phyloP scores from a whole-genome alignment of 2,329 filamentous ascomycete species.

The Ascochyta pisi region DNA sequence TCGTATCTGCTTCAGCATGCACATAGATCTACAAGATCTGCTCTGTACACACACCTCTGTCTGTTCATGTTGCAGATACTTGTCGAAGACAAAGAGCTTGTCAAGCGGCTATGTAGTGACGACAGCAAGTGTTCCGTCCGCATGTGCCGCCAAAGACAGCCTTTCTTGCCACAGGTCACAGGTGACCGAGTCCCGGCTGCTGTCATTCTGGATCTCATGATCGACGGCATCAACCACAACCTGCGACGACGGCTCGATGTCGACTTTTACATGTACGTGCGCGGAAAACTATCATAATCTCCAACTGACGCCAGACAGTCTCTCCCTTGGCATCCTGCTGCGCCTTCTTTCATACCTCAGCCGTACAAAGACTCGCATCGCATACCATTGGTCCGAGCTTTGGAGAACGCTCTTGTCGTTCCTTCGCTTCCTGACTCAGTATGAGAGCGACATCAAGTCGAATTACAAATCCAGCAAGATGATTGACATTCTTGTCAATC shows the following conservation, averaged over 20 bases:
- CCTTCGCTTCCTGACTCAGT: conserved; percentile 88
- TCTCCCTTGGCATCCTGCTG: conserved; percentile 81
- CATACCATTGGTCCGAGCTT: conserved; percentile 94
- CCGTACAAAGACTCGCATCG: conserved; percentile 77
- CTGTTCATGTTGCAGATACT: conserved; percentile 85
- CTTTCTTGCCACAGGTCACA: conserved; percentile 77
- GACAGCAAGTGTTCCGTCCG: conserved; percentile 77
- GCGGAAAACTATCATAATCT: too few relatives aligned
- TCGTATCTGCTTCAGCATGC: conserved; percentile 96
- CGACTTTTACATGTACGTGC: conserved; percentile 72
- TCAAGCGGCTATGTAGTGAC: conserved; percentile 83
- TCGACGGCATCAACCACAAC: conserved; percentile 94
- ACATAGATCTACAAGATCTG: conserved; percentile 78
- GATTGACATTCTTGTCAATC: conserved; percentile 78
- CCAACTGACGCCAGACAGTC: conserved; percentile 50
- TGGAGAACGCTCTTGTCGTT: conserved; percentile 89
- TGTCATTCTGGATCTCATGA: conserved; percentile 81
- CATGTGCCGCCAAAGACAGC: conserved; percentile 86
- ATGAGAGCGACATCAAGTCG: conserved; percentile 76
- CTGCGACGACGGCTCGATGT: conserved; percentile 84
- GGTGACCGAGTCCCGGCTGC: conserved; percentile 77
- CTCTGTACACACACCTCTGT: conserved; percentile 83
- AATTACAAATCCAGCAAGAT: conserved; percentile 74
- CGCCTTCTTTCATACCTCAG: conserved; percentile 85
- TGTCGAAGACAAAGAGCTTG: conserved; percentile 81